Evolutionary conservation across 192 early-diverging fungal genomes (phyloP), one percentile per base, ranked within the genome.

Genomic region (Thamnidium elegans): DNA sequence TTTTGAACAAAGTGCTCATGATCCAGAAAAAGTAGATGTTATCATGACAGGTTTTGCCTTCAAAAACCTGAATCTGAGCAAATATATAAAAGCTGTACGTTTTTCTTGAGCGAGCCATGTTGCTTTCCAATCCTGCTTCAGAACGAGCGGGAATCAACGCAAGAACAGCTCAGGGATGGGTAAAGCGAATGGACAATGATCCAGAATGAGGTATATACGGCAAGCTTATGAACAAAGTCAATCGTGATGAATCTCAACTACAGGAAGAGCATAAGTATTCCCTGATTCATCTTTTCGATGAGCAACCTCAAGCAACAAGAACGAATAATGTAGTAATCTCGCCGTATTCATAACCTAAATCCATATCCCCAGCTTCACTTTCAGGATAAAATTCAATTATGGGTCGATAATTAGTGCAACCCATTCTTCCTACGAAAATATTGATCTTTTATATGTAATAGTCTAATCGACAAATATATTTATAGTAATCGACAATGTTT

Each of bases 1-100:
- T 39, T 56, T 56, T 56, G 31, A 56, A 56, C 55, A 56, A 55
- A 55, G 32, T 55, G 53, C 26, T 55, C 53, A 55, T 36, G 53
- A 55, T 55, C 53, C 53, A 36, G 53, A 55, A 55, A 55, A 42
- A 56, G 50, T 50, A 50, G 50, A 50, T 50, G 50, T 50, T 50
- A 50, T 50, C 50, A 50, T 50, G 50, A 50, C 50, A 50, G 50
- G 50, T 50, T 50, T 50, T 50, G 50, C 50, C 50, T 50, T 50
- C 50, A 50, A 50, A 50, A 50, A 50, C 50, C 21, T 50, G 50
- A 50, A 50, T 50, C 50, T 50, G 50, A 50, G 50, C 50, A 50
- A 50, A 50, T 50, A 50, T 50, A 50, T 50, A 50, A 50, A 50
- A 50, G n/a, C 50, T 50, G 50, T 50, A 50, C 50, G 50, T 50